These are phyloP conservation scores for Euphorbia peplus DNA, from an alignment of 345 rosid genomes.

Conservation along the genomic window DNA sequence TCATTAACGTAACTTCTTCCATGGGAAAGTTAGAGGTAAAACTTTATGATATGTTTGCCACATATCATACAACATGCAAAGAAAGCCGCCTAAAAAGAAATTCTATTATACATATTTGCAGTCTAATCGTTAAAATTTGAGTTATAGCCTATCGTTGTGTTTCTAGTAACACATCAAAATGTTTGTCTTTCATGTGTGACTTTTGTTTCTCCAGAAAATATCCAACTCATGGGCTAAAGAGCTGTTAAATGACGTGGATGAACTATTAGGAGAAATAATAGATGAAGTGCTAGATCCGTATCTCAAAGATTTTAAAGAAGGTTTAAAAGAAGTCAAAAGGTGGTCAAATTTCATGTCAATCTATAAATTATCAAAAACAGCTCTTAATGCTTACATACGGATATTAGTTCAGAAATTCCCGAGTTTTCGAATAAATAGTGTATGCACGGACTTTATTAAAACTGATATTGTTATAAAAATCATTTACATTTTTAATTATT, in stretches of 20 bases:
- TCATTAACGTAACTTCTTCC: conserved; percentile 35
- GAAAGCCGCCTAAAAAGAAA: too few relatives aligned
- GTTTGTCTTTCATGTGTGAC: too few relatives aligned
- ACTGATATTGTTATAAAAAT: too few relatives aligned
- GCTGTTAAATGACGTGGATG: conserved; percentile 20
- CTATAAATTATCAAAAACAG: conserved; percentile 30
- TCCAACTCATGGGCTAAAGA: conserved; percentile 26
- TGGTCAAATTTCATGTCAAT: conserved; percentile 23
- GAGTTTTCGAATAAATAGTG: conserved; percentile 18
- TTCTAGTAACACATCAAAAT: too few relatives aligned
- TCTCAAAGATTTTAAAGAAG: conserved; percentile 29
- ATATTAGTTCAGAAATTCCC: conserved; percentile 22
- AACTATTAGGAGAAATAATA: conserved; percentile 31
- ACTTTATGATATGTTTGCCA: too few relatives aligned
- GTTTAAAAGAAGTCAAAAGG: conserved; percentile 19
- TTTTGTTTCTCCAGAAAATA: conserved; percentile 23
- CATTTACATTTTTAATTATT: too few relatives aligned
- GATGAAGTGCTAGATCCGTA: conserved; percentile 26
- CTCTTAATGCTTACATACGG: conserved; percentile 33
- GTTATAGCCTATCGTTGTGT: too few relatives aligned
- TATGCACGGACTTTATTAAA: conserved; percentile 31
- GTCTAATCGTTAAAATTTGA: too few relatives aligned
- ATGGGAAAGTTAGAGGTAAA: conserved; percentile 11
- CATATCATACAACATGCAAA: too few relatives aligned
- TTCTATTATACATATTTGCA: too few relatives aligned